Percentiles rank a stretch among this genome's conserved stretches.
Evolutionary conservation across 129 eudicot species (phyloP).

Genomic region (Tagetes erecta): DNA sequence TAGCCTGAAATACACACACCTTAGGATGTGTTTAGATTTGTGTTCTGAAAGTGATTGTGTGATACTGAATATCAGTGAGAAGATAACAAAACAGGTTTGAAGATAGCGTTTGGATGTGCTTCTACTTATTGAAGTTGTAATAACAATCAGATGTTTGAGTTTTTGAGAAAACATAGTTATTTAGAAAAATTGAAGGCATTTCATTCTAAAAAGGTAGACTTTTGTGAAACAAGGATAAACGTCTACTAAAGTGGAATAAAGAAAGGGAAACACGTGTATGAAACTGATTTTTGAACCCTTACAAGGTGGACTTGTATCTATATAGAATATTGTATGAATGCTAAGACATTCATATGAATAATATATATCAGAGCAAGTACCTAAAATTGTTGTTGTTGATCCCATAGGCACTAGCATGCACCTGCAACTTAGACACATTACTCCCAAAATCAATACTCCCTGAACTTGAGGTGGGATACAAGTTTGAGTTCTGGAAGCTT

Average conservation of each 20-base stretch:
- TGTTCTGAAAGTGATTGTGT: neutral
- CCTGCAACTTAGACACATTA: slow-evolving; percentile 54
- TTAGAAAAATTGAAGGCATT: neutral
- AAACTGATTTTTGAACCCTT: slow-evolving; percentile 2
- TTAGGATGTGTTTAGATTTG: neutral
- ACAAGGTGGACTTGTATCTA: neutral
- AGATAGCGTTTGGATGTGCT: neutral
- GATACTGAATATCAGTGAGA: slow-evolving; percentile 3
- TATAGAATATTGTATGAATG: neutral
- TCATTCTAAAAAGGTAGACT: neutral
- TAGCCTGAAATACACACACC: neutral
- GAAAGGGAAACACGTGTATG: neutral
- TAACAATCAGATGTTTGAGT: neutral
- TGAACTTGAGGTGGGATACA: slow-evolving; percentile 44
- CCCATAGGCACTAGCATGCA: slow-evolving; percentile 58
- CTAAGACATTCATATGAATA: neutral
- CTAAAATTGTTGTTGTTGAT: slow-evolving; percentile 55
- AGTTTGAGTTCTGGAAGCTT: slow-evolving; percentile 54
- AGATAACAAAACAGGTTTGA: neutral
- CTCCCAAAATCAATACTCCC: slow-evolving; percentile 53
- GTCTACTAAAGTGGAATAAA: neutral
- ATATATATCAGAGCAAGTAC: slow-evolving; percentile 29
- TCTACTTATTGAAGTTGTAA: neutral
- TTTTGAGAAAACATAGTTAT: neutral
- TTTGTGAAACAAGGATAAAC: neutral